Evolutionary conservation across 345 rosid genomes (phyloP).

Genomic region (Physaria fendleri): DNA sequence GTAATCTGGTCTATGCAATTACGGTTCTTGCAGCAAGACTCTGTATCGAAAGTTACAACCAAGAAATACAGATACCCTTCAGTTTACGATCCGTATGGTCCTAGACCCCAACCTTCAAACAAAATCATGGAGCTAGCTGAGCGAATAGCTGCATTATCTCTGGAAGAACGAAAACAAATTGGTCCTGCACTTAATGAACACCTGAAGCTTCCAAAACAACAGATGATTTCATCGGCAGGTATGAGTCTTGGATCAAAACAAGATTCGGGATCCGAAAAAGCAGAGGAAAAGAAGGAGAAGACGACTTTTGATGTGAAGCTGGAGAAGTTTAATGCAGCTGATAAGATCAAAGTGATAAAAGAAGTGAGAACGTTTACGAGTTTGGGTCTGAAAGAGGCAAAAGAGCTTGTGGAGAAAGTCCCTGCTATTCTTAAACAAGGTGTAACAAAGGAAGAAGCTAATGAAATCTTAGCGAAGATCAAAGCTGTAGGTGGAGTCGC

Average conservation of each 20-base stretch:
- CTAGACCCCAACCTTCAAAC: conserved; percentile 28
- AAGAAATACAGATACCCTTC: conserved; percentile 32
- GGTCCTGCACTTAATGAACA: conserved; percentile 32
- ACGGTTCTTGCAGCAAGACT: conserved; percentile 30
- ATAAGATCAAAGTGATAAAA: conserved; percentile 33
- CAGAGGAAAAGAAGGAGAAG: conserved; percentile 35
- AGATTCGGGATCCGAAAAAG: conserved; percentile 20
- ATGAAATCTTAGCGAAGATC: conserved; percentile 26
- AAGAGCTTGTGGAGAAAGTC: conserved; percentile 35
- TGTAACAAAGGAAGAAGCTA: conserved; percentile 34
- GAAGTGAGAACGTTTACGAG: conserved; percentile 32
- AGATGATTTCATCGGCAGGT: conserved; percentile 23
- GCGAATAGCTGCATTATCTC: conserved; percentile 27
- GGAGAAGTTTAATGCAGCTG: conserved; percentile 29
- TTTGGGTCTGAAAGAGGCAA: conserved; percentile 34
- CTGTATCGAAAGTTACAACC: conserved; percentile 20
- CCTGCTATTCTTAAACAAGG: conserved; percentile 30
- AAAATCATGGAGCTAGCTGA: conserved; percentile 34
- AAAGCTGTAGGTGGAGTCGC: conserved; percentile 35
- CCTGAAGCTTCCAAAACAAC: conserved; percentile 27
- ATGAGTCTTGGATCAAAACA: conserved; percentile 19
- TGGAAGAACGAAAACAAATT: conserved; percentile 27
- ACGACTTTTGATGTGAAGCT: conserved; percentile 30
- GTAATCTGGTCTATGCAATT: conserved; percentile 18
- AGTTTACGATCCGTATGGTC: conserved; percentile 33